A percentile compares a stretch with the other conserved stretches of the same genome.
Conservation (phyloP, 1,284 basidiomycete genomes). For the Rhodotorula sp. region DNA sequence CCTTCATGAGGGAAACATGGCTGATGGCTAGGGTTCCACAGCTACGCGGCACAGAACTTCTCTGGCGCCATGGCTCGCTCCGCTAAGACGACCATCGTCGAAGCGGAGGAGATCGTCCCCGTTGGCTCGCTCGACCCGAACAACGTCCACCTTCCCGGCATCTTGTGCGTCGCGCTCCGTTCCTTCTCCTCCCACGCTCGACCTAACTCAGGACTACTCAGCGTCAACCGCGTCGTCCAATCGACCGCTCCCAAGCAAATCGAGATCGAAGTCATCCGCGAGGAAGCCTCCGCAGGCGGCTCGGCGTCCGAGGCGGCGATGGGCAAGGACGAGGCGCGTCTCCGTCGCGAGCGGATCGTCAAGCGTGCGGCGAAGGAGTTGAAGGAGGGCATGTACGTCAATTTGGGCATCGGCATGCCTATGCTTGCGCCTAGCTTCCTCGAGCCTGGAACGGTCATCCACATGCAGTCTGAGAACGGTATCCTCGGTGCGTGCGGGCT, state of each 20-base stretch:
- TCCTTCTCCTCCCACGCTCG: neutral
- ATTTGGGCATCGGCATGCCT: constrained; percentile 71
- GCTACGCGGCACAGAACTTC: constrained; percentile 88
- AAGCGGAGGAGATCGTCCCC: constrained; percentile 91
- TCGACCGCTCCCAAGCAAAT: constrained; percentile 70
- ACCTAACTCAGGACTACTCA: neutral
- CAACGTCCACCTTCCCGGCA: constrained; percentile 59
- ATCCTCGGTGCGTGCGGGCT: constrained; percentile 60
- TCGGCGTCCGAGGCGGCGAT: constrained; percentile 20
- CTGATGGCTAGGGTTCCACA: constrained; percentile 43
- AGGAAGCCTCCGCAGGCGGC: constrained; percentile 18
- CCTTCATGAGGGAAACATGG: constrained; percentile 50
- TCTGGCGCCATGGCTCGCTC: constrained; percentile 81
- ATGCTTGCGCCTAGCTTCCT: constrained; percentile 84
- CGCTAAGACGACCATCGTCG: constrained; percentile 85
- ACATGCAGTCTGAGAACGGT: constrained; percentile 93
- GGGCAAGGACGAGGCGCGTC: constrained; percentile 56
- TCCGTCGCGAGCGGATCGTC: constrained; percentile 72
- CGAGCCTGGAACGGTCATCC: constrained; percentile 73
- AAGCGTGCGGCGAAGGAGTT: constrained; percentile 83
- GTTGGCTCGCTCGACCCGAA: constrained; percentile 78
- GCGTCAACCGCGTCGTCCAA: constrained; percentile 43
- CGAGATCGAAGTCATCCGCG: constrained; percentile 53
- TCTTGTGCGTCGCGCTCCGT: constrained; percentile 30
- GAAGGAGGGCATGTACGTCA: constrained; percentile 63